Percentiles rank a stretch among this genome's conserved stretches.
Conservation (phyloP, 441 rosid genomes). For the Corymbia calophylla region DNA sequence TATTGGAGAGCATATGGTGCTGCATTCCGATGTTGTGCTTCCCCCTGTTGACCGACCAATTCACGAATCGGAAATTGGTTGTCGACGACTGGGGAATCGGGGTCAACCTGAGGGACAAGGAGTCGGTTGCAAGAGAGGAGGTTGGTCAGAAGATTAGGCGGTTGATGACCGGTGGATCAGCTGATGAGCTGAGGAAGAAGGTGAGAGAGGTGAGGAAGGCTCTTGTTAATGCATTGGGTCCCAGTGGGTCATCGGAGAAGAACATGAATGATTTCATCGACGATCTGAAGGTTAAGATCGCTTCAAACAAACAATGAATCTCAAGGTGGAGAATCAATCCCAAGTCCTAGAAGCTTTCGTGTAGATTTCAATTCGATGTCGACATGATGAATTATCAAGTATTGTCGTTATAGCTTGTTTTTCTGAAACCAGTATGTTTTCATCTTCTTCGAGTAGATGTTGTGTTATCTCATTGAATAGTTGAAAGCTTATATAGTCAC, state of each 20-base stretch:
- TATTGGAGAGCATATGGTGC: conserved; percentile 51
- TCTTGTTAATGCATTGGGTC: conserved; percentile 25
- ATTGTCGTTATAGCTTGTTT: neutral
- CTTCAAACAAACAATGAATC: neutral
- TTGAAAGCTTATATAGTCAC: neutral
- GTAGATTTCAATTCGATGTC: neutral
- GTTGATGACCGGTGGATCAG: conserved; percentile 34
- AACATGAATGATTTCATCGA: conserved; percentile 33
- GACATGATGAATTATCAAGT: neutral
- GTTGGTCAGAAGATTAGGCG: conserved; percentile 26
- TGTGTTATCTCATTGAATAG: neutral
- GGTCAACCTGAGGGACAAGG: conserved; percentile 33
- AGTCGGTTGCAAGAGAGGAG: conserved; percentile 26
- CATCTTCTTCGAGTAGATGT: neutral
- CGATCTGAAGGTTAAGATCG: conserved; percentile 17
- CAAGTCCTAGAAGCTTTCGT: neutral
- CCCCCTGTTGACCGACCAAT: conserved; percentile 56
- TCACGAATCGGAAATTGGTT: conserved; percentile 55
- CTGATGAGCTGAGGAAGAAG: conserved; percentile 19
- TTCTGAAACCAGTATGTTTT: neutral
- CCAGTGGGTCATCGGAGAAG: conserved; percentile 38
- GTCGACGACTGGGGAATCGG: conserved; percentile 68
- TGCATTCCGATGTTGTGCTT: conserved; percentile 41
- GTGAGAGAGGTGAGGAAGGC: conserved; percentile 28
- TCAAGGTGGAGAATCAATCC: neutral